Evolutionary conservation across 371 early-diverging fungal species (phyloP).

Genomic region (Nematocida displodere): DNA sequence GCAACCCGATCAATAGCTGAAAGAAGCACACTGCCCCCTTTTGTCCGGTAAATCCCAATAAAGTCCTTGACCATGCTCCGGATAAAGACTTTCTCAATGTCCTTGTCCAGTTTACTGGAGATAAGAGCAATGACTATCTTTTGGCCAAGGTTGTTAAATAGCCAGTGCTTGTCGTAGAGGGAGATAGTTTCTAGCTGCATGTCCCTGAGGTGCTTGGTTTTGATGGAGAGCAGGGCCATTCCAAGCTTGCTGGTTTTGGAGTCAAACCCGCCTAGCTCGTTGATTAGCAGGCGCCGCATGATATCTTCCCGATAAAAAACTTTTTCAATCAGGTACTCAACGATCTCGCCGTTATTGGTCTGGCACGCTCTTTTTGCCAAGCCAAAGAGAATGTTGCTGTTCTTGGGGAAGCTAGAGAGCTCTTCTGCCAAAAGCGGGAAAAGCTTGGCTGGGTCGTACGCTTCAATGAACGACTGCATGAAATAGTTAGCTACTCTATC

Average conservation of each 20-base stretch:
- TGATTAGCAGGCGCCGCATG: conserved; percentile 30
- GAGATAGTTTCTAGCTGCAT: conserved; percentile 37
- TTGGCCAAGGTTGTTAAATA: conserved; percentile 42
- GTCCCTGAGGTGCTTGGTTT: conserved; percentile 4
- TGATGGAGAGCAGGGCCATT: background rate
- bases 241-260: conserved; percentile 37
- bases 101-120: background rate
- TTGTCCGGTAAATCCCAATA: conserved; percentile 14
- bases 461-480: conserved; percentile 48
- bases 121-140: conserved; percentile 21
- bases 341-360: background rate
- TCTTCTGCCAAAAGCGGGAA: background rate
- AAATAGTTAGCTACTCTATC: conserved; percentile 55
- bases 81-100: background rate
- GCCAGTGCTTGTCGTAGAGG: conserved; percentile 44
- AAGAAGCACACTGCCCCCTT: conserved; percentile 15
- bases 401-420: conserved; percentile 7
- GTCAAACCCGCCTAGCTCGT: conserved; percentile 42
- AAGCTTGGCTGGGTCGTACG: conserved; percentile 14
- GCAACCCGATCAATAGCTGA: conserved; percentile 9
- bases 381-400: conserved; percentile 48
- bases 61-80: conserved; percentile 31
- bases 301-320: conserved; percentile 1
- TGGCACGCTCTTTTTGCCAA: background rate
- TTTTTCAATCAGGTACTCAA: conserved; percentile 12